Percentiles rank a stretch among this genome's conserved stretches.
Conservation (phyloP, 2,329 filamentous ascomycete species). For the Hypoxylon sp. region DNA sequence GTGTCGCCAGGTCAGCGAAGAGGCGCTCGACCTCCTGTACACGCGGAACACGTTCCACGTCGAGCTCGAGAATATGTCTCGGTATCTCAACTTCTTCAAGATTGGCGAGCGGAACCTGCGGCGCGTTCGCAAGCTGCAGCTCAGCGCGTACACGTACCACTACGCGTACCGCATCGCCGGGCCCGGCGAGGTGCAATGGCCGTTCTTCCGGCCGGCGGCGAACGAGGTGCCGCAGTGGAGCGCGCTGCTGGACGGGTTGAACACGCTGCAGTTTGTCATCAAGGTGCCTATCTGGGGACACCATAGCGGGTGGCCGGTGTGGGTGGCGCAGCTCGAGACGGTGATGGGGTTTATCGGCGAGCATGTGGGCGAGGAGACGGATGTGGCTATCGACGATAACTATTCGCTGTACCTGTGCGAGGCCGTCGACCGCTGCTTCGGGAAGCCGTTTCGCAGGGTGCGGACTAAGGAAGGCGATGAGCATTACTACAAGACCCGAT, state of each 20-base stretch:
- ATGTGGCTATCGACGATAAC: conserved; percentile 35
- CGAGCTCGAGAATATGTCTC: conserved; percentile 12
- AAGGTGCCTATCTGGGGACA: conserved; percentile 17
- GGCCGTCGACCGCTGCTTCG: conserved; percentile 32
- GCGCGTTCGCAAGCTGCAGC: conserved; percentile 9
- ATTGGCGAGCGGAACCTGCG: conserved; percentile 28
- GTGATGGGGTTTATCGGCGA: conserved; percentile 27
- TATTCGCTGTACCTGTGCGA: conserved; percentile 33
- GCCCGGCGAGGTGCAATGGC: conserved; percentile 18
- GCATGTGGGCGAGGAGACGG: conserved; percentile 16
- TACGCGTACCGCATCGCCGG: conserved; percentile 8
- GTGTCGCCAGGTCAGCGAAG: conserved; percentile 14
- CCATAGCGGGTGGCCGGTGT: conserved; percentile 19
- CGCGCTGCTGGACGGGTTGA: conserved; percentile 16
- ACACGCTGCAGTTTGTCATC: conserved; percentile 8
- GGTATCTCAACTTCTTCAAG: conserved; percentile 22
- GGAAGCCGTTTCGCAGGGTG: conserved; percentile 25
- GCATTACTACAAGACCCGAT: conserved; percentile 24
- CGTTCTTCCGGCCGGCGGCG: conserved; percentile 25
- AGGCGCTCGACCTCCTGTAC: conserved; percentile 28
- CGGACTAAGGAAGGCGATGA: conserved; percentile 23
- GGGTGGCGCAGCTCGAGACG: conserved; percentile 25
- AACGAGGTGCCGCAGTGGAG: conserved; percentile 7
- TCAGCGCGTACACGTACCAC: conserved; percentile 13
- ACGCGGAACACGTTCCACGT: conserved; percentile 24